Conservation (phyloP, 805 yeast genomes). For the Starmerella asiatica region DNA sequence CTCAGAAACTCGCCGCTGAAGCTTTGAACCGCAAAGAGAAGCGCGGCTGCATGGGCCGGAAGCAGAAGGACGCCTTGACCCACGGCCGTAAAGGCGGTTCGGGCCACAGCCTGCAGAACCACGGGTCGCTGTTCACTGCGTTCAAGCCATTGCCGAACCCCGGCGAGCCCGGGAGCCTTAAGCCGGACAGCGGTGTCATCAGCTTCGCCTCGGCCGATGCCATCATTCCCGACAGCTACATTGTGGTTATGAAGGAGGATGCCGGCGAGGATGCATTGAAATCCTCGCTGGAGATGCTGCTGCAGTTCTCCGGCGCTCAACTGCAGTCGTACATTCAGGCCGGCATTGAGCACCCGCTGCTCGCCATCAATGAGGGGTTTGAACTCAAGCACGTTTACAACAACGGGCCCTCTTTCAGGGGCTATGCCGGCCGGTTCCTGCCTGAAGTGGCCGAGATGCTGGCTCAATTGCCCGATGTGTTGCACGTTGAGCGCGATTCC, state of each 20-base stretch:
- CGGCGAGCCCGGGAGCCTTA: neutral
- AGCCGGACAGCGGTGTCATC: slow-evolving; percentile 6
- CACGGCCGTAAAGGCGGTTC: neutral
- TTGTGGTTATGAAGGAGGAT: slow-evolving; percentile 66
- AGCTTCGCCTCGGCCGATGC: slow-evolving; percentile 6
- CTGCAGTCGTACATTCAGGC: slow-evolving; percentile 29
- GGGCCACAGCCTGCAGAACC: neutral
- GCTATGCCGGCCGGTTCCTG: slow-evolving; percentile 78
- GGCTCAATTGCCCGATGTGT: slow-evolving; percentile 41
- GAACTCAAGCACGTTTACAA: slow-evolving; percentile 31
- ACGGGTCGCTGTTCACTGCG: neutral
- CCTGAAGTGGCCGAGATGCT: slow-evolving; percentile 61
- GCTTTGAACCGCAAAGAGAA: slow-evolving; percentile 1
- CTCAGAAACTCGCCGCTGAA: neutral
- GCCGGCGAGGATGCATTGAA: slow-evolving; percentile 39
- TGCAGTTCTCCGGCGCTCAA: slow-evolving; percentile 25
- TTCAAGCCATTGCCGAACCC: neutral
- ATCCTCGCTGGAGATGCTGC: slow-evolving; percentile 58
- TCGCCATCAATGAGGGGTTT: slow-evolving; percentile 13
- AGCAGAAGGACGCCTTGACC: neutral
- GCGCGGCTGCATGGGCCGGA: slow-evolving; percentile 4
- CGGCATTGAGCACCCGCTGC: slow-evolving; percentile 24
- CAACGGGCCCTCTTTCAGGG: slow-evolving; percentile 40
- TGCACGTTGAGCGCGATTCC: slow-evolving; percentile 51
- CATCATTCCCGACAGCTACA: slow-evolving; percentile 37